Percentiles rank a stretch among this genome's conserved stretches.
These are phyloP conservation scores for Mucor velutinosus DNA, from an alignment of 371 early-diverging fungal species.

Conservation along the genomic window DNA sequence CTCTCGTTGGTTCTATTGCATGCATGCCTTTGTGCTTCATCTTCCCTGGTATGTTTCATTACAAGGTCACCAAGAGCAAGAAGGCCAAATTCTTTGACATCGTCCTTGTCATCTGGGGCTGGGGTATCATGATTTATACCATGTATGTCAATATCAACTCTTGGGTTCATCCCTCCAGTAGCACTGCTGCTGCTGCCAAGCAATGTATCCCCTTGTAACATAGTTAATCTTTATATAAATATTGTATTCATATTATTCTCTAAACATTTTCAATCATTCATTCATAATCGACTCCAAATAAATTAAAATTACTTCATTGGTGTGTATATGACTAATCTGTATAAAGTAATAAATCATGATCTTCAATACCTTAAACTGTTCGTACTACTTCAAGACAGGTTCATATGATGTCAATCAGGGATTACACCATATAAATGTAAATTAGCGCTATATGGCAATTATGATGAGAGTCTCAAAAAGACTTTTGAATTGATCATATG, in stretches of 20 bases:
- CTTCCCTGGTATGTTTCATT: conserved; percentile 69
- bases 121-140: conserved; percentile 53
- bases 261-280: neutral
- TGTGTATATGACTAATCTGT: neutral
- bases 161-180: conserved; percentile 22
- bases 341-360: neutral
- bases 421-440: neutral
- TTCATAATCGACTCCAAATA: neutral
- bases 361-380: neutral
- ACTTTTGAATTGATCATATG: neutral
- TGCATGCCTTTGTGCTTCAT: conserved; percentile 51
- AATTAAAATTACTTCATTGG: neutral
- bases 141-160: conserved; percentile 14
- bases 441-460: neutral
- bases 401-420: neutral
- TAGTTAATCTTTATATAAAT: neutral
- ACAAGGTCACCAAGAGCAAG: conserved; percentile 44
- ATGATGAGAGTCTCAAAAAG: neutral
- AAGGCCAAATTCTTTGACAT: conserved; percentile 44
- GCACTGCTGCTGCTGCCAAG: neutral
- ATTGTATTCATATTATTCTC: conserved; percentile 1
- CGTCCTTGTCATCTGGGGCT: conserved; percentile 56
- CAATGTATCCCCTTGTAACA: neutral
- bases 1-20: conserved; percentile 53
- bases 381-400: neutral